Conservation (phyloP, 129 eudicot genomes). For the Dittrichia graveolens region DNA sequence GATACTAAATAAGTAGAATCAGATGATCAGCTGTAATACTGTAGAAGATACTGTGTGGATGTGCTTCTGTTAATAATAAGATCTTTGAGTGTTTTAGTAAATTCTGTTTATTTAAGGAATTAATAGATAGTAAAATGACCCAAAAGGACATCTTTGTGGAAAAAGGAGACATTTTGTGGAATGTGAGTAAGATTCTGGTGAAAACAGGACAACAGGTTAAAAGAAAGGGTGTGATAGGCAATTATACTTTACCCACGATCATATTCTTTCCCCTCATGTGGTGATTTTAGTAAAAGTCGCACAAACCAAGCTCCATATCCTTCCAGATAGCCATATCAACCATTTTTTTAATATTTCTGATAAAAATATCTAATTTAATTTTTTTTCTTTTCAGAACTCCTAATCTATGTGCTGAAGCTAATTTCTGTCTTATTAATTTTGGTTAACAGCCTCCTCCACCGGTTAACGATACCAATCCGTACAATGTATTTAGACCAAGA, state of each 20-base stretch:
- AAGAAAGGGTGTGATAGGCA: background rate
- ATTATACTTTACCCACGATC: background rate
- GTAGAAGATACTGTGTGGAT: conserved; percentile 3
- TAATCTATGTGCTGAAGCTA: background rate
- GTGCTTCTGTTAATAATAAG: background rate
- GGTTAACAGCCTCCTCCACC: conserved; percentile 92
- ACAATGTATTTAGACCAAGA: conserved; percentile 97
- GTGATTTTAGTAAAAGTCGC: too few relatives aligned
- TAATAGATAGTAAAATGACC: background rate
- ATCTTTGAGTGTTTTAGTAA: background rate
- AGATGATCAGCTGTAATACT: background rate
- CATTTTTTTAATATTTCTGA: background rate
- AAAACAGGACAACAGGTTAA: background rate
- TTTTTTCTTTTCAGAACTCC: background rate
- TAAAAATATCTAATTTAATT: background rate
- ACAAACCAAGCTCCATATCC: too few relatives aligned
- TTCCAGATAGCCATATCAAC: too few relatives aligned
- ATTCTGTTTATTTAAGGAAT: background rate
- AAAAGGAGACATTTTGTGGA: background rate
- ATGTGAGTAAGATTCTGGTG: background rate
- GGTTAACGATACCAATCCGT: conserved; percentile 90
- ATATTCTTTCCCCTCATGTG: too few relatives aligned
- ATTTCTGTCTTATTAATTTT: background rate
- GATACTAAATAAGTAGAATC: background rate
- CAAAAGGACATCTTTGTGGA: background rate